Conservation (phyloP, 257 asterid genomes). For the Ocimum tenuiflorum region DNA sequence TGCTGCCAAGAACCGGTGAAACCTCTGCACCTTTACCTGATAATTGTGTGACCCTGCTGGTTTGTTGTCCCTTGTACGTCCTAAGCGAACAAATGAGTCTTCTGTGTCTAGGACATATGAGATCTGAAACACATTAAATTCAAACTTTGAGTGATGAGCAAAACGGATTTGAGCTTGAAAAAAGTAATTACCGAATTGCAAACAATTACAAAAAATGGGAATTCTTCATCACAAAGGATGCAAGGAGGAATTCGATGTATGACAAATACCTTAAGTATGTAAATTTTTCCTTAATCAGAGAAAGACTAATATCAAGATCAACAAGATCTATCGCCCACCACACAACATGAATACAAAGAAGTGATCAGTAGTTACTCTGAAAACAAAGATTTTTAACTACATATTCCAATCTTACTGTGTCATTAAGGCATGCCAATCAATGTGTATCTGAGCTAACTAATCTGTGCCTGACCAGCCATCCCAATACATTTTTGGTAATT, state of each 20-base stretch:
- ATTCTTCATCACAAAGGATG: background rate
- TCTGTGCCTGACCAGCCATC: background rate
- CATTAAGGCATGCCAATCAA: background rate
- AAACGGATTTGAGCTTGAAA: too few relatives aligned
- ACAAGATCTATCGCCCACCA: background rate
- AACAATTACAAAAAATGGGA: background rate
- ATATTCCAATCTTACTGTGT: background rate
- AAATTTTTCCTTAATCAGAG: background rate
- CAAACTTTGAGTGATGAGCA: background rate
- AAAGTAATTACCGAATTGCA: too few relatives aligned
- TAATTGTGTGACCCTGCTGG: conserved; percentile 23
- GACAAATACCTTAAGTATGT: background rate
- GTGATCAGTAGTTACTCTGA: background rate
- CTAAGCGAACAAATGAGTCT: conserved; percentile 72
- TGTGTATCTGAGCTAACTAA: background rate
- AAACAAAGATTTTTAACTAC: background rate
- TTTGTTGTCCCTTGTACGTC: conserved; percentile 42
- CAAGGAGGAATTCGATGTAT: background rate
- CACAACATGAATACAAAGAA: background rate
- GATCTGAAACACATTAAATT: conserved; percentile 37
- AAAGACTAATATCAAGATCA: background rate
- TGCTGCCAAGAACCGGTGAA: conserved; percentile 42
- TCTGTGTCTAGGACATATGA: conserved; percentile 90
- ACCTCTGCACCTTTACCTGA: conserved; percentile 39
- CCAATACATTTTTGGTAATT: background rate